Evolutionary conservation across 257 asterid species (phyloP).

Genomic region (Paulownia fortunei): DNA sequence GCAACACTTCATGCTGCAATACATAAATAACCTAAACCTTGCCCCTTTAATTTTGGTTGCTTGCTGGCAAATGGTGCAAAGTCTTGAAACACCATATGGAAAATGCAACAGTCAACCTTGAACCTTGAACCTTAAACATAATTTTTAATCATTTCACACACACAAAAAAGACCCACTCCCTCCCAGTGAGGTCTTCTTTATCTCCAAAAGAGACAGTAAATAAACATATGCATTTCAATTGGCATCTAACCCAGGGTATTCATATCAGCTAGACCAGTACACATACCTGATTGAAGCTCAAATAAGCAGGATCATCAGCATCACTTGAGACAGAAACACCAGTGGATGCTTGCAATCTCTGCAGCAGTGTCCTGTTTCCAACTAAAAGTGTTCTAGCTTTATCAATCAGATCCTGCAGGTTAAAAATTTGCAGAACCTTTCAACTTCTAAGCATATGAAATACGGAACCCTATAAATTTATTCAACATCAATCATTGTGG

Average conservation of each 20-base stretch:
- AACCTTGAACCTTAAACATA: background rate
- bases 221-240: background rate
- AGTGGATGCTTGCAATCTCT: constrained; percentile 69
- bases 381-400: constrained; percentile 79
- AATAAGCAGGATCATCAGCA: constrained; percentile 64
- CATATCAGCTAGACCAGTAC: background rate
- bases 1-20: constrained; percentile 32
- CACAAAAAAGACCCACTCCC: constrained; percentile 17
- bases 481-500: constrained; percentile 2
- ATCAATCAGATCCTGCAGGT: constrained; percentile 87
- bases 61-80: constrained; percentile 64
- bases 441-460: background rate
- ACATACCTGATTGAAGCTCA: constrained; percentile 77
- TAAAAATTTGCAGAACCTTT: background rate
- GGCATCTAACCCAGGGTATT: background rate
- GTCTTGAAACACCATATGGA: constrained; percentile 54
- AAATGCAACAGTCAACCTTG: constrained; percentile 57
- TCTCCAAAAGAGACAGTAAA: background rate
- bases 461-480: background rate
- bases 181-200: background rate
- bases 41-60: constrained; percentile 62
- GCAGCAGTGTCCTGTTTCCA: constrained; percentile 77
- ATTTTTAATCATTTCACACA: background rate
- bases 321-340: constrained; percentile 62
- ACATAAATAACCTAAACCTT: constrained; percentile 32